phyloP scores from a whole-genome alignment of 805 yeast genomes.

The Suhomyces canberraensis region DNA sequence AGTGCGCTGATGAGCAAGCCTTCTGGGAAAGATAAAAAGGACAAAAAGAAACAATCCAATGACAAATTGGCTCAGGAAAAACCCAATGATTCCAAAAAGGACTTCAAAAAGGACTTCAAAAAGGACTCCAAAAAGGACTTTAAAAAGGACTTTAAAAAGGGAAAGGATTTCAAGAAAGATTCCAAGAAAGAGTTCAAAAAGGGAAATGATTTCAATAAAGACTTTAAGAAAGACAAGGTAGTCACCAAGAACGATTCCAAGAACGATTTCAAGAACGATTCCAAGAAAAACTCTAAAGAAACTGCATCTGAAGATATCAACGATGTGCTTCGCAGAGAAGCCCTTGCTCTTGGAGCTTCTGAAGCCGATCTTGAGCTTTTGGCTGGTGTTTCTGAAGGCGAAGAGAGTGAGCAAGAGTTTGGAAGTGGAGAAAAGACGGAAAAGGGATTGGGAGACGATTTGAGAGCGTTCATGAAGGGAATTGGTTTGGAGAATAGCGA shows the following conservation, averaged over 20 bases:
- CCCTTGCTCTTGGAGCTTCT: slow-evolving; percentile 78
- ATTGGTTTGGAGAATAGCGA: slow-evolving; percentile 55
- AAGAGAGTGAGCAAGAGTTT: slow-evolving; percentile 51
- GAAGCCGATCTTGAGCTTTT: slow-evolving; percentile 74
- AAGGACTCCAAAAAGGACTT: slow-evolving; percentile 3
- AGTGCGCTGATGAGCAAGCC: slow-evolving; percentile 9
- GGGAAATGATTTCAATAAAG: not conserved
- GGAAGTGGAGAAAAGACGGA: slow-evolving; percentile 42
- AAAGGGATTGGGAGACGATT: slow-evolving; percentile 47
- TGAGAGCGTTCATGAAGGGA: slow-evolving; percentile 59
- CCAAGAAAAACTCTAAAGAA: not conserved
- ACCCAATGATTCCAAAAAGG: slow-evolving; percentile 1
- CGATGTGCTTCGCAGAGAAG: slow-evolving; percentile 63
- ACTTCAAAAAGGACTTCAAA: slow-evolving; percentile 5
- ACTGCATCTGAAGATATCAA: not conserved
- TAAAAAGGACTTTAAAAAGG: not conserved
- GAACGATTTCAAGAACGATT: not conserved
- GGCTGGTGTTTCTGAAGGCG: slow-evolving; percentile 51
- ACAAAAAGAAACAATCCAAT: slow-evolving; percentile 9
- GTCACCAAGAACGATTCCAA: too few species aligned
- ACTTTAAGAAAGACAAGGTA: not conserved
- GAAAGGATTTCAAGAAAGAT: not conserved
- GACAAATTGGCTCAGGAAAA: too few species aligned
- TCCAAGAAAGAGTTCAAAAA: not conserved
- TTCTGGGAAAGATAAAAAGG: slow-evolving; percentile 8